Conservation (phyloP, 176 grass and related monocot species). For the Zoysia japonica region DNA sequence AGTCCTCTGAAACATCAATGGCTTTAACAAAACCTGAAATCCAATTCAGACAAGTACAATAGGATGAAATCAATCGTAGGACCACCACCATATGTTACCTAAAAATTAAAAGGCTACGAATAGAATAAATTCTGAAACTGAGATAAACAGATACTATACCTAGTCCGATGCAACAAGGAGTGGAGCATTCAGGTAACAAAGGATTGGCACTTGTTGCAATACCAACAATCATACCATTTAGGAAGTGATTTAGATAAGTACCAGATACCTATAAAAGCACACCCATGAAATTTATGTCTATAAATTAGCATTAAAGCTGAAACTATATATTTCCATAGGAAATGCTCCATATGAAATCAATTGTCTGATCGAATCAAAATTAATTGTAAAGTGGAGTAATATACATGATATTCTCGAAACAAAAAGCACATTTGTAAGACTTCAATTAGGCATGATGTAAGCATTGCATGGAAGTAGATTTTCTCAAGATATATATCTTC, state of each 20-base stretch:
- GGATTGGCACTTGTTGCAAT: constrained; percentile 46
- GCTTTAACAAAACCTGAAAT: constrained; percentile 52
- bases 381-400: background rate
- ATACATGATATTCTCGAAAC: background rate
- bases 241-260: constrained; percentile 33
- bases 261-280: constrained; percentile 39
- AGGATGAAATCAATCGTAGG: background rate
- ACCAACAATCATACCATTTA: constrained; percentile 59
- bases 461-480: background rate
- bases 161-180: constrained; percentile 65
- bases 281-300: background rate
- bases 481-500: background rate
- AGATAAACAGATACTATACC: constrained; percentile 37
- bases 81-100: background rate
- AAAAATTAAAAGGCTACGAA: background rate
- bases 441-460: background rate
- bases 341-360: background rate
- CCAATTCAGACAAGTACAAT: constrained; percentile 15
- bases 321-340: background rate
- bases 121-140: background rate
- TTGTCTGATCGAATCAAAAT: background rate
- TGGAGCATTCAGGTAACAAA: constrained; percentile 40
- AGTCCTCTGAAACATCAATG: constrained; percentile 35
- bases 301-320: constrained; percentile 15
- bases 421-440: background rate